These are phyloP conservation scores for Aureobasidium sp. DNA, from an alignment of 2,329 filamentous ascomycete genomes.

Conservation along the genomic window DNA sequence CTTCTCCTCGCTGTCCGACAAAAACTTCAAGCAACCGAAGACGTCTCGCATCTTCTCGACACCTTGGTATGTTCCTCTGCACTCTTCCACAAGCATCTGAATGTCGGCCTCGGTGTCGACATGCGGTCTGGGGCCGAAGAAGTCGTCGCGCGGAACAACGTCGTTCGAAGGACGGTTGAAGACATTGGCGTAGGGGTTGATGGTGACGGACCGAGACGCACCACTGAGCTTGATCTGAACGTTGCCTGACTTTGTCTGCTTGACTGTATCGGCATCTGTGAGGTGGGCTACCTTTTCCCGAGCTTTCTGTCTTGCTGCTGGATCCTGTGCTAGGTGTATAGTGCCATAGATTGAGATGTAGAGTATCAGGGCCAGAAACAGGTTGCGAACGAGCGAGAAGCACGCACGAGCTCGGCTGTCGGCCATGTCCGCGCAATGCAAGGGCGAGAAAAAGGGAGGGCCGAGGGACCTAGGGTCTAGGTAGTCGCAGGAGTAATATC, in stretches of 20 bases:
- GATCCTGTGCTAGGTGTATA: constrained; percentile 46
- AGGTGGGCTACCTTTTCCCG: constrained; percentile 48
- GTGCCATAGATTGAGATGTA: constrained; percentile 48
- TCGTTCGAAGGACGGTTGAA: constrained; percentile 59
- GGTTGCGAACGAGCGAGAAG: constrained; percentile 41
- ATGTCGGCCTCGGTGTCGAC: constrained; percentile 61
- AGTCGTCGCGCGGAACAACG: constrained; percentile 58
- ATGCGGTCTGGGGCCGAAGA: constrained; percentile 55
- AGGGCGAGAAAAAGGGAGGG: background rate
- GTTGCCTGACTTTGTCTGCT: constrained; percentile 42
- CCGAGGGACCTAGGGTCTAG: background rate
- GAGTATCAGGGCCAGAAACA: constrained; percentile 45
- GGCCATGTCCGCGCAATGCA: background rate
- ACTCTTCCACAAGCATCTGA: constrained; percentile 57
- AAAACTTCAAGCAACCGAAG: constrained; percentile 57
- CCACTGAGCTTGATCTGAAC: constrained; percentile 48
- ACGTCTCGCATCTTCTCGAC: constrained; percentile 63
- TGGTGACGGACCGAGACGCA: constrained; percentile 46
- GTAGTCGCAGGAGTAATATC: background rate
- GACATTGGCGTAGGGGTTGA: constrained; percentile 59
- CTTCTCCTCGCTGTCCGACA: constrained; percentile 53
- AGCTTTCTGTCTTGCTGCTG: constrained; percentile 41
- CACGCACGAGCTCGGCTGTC: constrained; percentile 17
- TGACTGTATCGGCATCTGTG: constrained; percentile 42
- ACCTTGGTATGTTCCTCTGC: constrained; percentile 57